phyloP scores from a whole-genome alignment of 2,329 filamentous ascomycete species.

The Monascus ruber region DNA sequence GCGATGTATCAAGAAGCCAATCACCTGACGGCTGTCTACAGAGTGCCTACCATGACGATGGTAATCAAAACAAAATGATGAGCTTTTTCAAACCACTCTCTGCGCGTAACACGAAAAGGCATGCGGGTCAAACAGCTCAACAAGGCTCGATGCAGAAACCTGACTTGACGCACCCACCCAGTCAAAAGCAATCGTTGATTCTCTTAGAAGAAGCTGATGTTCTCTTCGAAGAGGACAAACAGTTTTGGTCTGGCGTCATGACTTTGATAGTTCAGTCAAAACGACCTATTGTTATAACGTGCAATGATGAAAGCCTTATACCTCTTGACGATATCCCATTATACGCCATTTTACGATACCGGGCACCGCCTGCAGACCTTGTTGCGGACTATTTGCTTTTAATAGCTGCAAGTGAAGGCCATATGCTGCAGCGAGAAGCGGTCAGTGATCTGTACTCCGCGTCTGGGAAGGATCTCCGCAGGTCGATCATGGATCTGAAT shows the following conservation, averaged over 20 bases:
- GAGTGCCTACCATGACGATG: constrained; percentile 50
- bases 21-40: constrained; percentile 32
- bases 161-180: constrained; percentile 23
- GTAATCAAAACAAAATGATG: constrained; percentile 67
- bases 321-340: constrained; percentile 64
- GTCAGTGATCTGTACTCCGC: constrained; percentile 59
- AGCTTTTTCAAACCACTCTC: constrained; percentile 62
- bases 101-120: constrained; percentile 10
- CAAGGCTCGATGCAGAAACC: constrained; percentile 11
- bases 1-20: constrained; percentile 9
- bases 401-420: constrained; percentile 79
- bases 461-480: constrained; percentile 62
- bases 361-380: constrained; percentile 51
- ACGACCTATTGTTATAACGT: constrained; percentile 87
- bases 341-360: constrained; percentile 73
- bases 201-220: constrained; percentile 89
- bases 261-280: constrained; percentile 73
- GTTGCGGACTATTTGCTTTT: constrained; percentile 72
- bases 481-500: constrained; percentile 70
- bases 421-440: constrained; percentile 57
- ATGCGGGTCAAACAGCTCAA: constrained; percentile 10
- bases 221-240: constrained; percentile 88
- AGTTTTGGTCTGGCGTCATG: constrained; percentile 80
- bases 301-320: constrained; percentile 79
- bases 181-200: constrained; percentile 88